Conservation (phyloP, 2,329 filamentous ascomycete genomes). For the Aulographum hederae region DNA sequence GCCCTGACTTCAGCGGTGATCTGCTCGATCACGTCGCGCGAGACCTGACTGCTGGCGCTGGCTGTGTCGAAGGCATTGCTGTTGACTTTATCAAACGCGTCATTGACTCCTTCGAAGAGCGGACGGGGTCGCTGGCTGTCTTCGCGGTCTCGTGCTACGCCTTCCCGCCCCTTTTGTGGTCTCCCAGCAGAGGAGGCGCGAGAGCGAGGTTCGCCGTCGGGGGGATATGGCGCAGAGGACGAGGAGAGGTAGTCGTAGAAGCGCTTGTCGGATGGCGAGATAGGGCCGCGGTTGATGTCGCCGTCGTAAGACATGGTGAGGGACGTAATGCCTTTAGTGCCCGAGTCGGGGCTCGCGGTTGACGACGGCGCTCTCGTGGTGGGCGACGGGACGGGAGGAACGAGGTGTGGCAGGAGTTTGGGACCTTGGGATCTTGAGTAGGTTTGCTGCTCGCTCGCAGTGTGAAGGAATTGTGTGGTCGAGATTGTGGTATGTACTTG, state of each 20-base stretch:
- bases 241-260: slow-evolving; percentile 8
- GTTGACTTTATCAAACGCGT: slow-evolving; percentile 35
- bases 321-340: too few relatives aligned
- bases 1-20: slow-evolving; percentile 40
- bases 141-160: slow-evolving; percentile 3
- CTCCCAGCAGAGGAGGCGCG: neutral
- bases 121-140: slow-evolving; percentile 15
- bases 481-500: too few relatives aligned
- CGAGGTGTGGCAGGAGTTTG: too few relatives aligned
- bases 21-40: slow-evolving; percentile 41
- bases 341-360: too few relatives aligned
- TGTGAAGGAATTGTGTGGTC: too few relatives aligned
- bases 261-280: too few relatives aligned
- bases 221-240: neutral
- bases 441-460: too few relatives aligned
- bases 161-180: slow-evolving; percentile 8
- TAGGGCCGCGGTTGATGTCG: slow-evolving; percentile 18
- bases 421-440: too few relatives aligned
- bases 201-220: neutral
- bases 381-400: too few relatives aligned
- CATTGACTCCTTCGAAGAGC: slow-evolving; percentile 38
- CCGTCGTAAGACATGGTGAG: slow-evolving; percentile 24
- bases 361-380: slow-evolving; percentile 3
- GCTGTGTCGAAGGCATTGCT: slow-evolving; percentile 16
- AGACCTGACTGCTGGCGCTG: slow-evolving; percentile 28